Evolutionary conservation across 371 early-diverging fungal species (phyloP).

Genomic region (Rhizomucor pusillus): DNA sequence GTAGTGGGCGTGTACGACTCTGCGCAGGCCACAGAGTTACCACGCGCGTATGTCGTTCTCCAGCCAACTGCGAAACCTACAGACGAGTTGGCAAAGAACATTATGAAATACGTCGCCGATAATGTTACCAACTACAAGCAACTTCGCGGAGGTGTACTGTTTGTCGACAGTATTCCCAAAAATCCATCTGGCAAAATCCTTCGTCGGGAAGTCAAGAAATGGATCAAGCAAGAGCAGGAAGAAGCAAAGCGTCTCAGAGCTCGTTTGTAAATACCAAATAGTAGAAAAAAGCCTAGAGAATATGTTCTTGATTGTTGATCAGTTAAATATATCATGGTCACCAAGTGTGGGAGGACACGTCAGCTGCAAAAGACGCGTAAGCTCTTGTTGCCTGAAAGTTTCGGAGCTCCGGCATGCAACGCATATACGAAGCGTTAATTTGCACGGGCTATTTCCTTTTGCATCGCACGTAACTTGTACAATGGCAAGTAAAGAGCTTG

Average conservation of each 20-base stretch:
- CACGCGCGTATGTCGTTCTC: conserved; percentile 76
- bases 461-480: background rate
- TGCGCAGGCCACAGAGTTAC: conserved; percentile 73
- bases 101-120: conserved; percentile 57
- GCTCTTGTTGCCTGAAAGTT: too few species aligned
- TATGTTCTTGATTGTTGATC: too few species aligned
- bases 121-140: conserved; percentile 74
- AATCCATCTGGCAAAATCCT: conserved; percentile 79
- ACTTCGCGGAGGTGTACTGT: conserved; percentile 73
- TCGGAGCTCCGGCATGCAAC: too few species aligned
- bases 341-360: too few species aligned
- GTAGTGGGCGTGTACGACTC: conserved; percentile 67
- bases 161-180: conserved; percentile 75
- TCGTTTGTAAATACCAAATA: background rate
- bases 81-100: conserved; percentile 35
- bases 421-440: too few species aligned
- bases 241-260: background rate
- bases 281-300: too few species aligned
- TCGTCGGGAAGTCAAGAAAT: conserved; percentile 35
- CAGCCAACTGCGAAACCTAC: conserved; percentile 8
- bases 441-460: too few species aligned
- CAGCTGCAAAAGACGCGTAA: too few species aligned
- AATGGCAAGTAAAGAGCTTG: conserved; percentile 33
- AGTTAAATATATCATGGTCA: too few species aligned
- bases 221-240: background rate